Evolutionary conservation across 2,329 filamentous ascomycete genomes (phyloP).

Genomic region (Tolypocladium tundrense): DNA sequence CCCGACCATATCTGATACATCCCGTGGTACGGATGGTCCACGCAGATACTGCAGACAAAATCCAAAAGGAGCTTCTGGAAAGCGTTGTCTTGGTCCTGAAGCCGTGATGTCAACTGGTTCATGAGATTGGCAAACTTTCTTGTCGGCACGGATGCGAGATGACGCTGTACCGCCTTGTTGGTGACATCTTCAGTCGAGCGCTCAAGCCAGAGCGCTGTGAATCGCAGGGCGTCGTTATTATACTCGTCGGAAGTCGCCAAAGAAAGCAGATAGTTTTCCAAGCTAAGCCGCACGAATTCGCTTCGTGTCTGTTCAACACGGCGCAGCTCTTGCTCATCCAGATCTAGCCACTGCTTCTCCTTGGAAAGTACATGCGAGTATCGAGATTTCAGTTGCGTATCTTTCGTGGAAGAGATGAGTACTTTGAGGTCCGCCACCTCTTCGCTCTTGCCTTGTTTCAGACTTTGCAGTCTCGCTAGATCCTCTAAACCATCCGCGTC

Average conservation of each 20-base stretch:
- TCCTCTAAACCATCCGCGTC: constrained; percentile 80
- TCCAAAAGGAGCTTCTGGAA: constrained; percentile 71
- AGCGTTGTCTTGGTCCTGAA: constrained; percentile 57
- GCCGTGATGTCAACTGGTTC: constrained; percentile 91
- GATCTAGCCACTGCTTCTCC: constrained; percentile 78
- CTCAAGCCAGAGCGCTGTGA: constrained; percentile 90
- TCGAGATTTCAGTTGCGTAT: constrained; percentile 42
- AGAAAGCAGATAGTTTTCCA: constrained; percentile 87
- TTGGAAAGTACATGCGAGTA: constrained; percentile 55
- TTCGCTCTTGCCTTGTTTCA: constrained; percentile 69
- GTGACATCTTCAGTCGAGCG: constrained; percentile 65
- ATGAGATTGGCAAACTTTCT: constrained; percentile 87
- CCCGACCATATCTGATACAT: constrained; percentile 95
- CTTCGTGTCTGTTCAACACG: constrained; percentile 66
- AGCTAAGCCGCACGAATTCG: constrained; percentile 74
- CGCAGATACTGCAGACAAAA: constrained; percentile 74
- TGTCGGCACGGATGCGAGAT: constrained; percentile 68
- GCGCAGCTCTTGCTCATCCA: constrained; percentile 80
- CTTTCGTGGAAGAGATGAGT: constrained; percentile 38
- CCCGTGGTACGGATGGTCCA: constrained; percentile 89
- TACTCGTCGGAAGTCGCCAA: constrained; percentile 78
- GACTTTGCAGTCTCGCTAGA: constrained; percentile 65
- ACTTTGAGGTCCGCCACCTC: constrained; percentile 67
- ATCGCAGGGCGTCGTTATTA: constrained; percentile 81
- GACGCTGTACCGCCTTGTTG: constrained; percentile 63